Base-by-base conservation (phyloP, 306 rosid genomes). In the Senna tora region DNA sequence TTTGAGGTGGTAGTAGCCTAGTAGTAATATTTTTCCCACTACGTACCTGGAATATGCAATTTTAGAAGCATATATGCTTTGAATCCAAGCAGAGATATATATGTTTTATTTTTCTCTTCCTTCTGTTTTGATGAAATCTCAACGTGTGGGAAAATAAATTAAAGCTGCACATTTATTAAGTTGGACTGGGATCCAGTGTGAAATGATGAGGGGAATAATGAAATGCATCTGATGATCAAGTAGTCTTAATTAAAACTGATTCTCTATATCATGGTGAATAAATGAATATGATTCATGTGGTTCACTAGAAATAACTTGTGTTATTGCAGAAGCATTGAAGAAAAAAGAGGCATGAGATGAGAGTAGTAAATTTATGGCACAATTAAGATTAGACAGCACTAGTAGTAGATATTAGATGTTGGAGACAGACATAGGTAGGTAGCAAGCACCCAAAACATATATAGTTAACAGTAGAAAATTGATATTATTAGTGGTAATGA, bases 141-240 rank as follows among this genome's bases (percentile, higher is more conserved):
- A 25, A 25, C 30, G 30, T 25, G 30, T 1, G 30, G n/a, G n/a
- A n/a, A n/a, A n/a, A n/a, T n/a, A 25, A 25, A 25, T 25, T 25
- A 42, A 9, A 39, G 12, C 6, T 46, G 52, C 7, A 15, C 19
- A 46, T 14, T 43, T 41, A 45, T 25, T 7, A 55, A 55, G 36
- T 28, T 56, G 39, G 17, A 56, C 10, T n/a, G n/a, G n/a, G n/a
- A n/a, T 0, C 19, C 38, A 55, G 7, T 2, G 20, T n/a, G 9
- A 14, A 57, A 32, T 30, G 20, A 32, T 30, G 20, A 14, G 20
- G 20, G 20, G 62, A 57, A 57, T 15, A 9, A 58, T 8, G 22
- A 58, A 6, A 58, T n/a, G 65, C 65, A 58, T 57, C 41, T 28
- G 8, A 36, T 36, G 38, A 25, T n/a, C n/a, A n/a, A n/a, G n/a